These are phyloP conservation scores for Balansia obtecta DNA, from an alignment of 2,329 filamentous ascomycete species.

Conservation along the genomic window DNA sequence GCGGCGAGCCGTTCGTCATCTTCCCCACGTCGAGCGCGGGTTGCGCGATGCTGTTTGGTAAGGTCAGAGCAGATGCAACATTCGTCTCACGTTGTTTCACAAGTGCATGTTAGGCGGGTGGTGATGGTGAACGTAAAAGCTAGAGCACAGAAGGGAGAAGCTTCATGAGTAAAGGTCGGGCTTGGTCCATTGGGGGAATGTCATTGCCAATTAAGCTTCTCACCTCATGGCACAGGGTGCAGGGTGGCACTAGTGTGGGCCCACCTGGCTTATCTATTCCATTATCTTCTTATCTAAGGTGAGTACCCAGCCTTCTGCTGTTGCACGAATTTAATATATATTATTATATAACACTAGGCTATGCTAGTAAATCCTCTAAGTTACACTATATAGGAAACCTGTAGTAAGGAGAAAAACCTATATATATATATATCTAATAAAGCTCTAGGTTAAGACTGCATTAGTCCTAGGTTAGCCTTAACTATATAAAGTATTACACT, in stretches of 20 bases:
- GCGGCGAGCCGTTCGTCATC: slow-evolving; percentile 3
- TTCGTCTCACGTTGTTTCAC: not conserved
- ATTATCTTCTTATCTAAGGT: too few species aligned
- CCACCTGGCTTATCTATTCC: not conserved
- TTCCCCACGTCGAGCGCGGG: not conserved
- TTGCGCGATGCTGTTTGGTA: not conserved
- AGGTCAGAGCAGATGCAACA: not conserved
- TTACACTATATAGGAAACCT: too few species aligned
- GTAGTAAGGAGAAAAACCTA: too few species aligned
- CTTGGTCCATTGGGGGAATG: not conserved
- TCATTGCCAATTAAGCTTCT: not conserved
- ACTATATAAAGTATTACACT: too few species aligned
- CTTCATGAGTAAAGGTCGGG: not conserved
- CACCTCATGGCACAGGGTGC: not conserved
- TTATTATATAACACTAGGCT: too few species aligned
- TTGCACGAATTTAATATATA: not conserved
- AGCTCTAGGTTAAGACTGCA: too few species aligned
- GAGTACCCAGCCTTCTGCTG: not conserved
- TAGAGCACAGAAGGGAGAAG: not conserved
- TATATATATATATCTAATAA: too few species aligned
- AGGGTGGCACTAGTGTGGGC: too few species aligned
- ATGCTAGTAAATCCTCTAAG: too few species aligned
- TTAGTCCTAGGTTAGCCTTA: too few species aligned
- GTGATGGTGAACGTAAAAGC: not conserved
- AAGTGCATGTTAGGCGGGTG: not conserved